Conservation (phyloP, 441 rosid genomes). For the Gossypium laxum region DNA sequence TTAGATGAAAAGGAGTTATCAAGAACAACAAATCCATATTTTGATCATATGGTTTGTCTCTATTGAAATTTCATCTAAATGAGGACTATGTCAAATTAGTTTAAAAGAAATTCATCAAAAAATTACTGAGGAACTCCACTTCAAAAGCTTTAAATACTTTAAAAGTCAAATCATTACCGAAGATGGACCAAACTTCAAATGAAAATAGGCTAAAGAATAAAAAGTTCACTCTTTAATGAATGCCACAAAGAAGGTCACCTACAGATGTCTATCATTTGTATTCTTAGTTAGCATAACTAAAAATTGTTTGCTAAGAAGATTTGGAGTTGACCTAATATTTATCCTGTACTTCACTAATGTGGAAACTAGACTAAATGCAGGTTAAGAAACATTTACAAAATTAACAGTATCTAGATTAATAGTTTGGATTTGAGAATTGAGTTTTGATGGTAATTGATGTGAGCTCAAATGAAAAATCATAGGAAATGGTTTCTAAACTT, state of each 20-base stretch:
- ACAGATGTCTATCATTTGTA: background rate
- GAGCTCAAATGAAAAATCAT: background rate
- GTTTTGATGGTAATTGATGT: background rate
- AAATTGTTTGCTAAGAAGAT: background rate
- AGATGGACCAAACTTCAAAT: background rate
- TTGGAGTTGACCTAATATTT: background rate
- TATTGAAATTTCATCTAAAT: background rate
- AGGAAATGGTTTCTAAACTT: background rate
- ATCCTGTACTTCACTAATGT: background rate
- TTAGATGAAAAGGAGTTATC: background rate
- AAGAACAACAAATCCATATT: background rate
- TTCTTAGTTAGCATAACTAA: background rate
- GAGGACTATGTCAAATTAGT: background rate
- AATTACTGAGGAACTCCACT: background rate
- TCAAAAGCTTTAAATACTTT: background rate
- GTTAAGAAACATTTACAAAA: background rate
- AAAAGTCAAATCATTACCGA: background rate
- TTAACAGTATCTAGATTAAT: background rate
- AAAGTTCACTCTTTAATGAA: background rate
- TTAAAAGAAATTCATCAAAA: background rate
- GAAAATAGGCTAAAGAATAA: background rate
- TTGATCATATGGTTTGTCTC: background rate
- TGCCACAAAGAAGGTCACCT: background rate
- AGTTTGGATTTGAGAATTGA: background rate
- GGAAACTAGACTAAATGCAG: background rate